A percentile compares a stretch with the other conserved stretches of the same genome.
Evolutionary conservation across 1,284 basidiomycete genomes (phyloP).

Genomic region (Golubevia sp.): DNA sequence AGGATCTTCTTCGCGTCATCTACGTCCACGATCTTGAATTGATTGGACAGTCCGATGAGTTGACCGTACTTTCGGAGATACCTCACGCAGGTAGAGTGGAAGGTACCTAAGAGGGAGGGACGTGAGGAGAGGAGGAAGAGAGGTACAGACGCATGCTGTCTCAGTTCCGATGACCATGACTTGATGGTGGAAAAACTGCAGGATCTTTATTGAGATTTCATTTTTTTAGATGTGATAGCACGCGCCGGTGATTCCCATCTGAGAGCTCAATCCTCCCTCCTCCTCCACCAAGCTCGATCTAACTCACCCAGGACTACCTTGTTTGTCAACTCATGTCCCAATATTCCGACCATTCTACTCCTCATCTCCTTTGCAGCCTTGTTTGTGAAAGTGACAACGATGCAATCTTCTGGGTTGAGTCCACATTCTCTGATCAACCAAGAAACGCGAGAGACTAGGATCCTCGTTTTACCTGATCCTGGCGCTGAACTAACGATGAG

Average conservation of each 20-base stretch:
- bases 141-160: too few species aligned
- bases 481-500: constrained; percentile 57
- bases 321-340: constrained; percentile 71
- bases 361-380: constrained; percentile 90
- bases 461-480: constrained; percentile 57
- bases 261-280: too few species aligned
- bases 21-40: constrained; percentile 81
- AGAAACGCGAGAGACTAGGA: constrained; percentile 50
- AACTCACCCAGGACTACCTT: constrained; percentile 69
- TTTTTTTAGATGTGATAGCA: too few species aligned
- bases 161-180: too few species aligned
- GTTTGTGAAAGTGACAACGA: constrained; percentile 67
- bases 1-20: constrained; percentile 80
- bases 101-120: constrained; percentile 69
- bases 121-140: not conserved
- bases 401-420: constrained; percentile 39
- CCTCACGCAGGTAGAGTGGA: constrained; percentile 77
- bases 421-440: constrained; percentile 40
- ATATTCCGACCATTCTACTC: constrained; percentile 72
- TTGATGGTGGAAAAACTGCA: too few species aligned
- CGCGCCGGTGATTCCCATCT: too few species aligned
- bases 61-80: constrained; percentile 73
- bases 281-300: not conserved
- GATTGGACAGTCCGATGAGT: constrained; percentile 70
- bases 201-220: too few species aligned